These are phyloP conservation scores for Populus simonii DNA, from an alignment of 345 rosid genomes.

Conservation along the genomic window DNA sequence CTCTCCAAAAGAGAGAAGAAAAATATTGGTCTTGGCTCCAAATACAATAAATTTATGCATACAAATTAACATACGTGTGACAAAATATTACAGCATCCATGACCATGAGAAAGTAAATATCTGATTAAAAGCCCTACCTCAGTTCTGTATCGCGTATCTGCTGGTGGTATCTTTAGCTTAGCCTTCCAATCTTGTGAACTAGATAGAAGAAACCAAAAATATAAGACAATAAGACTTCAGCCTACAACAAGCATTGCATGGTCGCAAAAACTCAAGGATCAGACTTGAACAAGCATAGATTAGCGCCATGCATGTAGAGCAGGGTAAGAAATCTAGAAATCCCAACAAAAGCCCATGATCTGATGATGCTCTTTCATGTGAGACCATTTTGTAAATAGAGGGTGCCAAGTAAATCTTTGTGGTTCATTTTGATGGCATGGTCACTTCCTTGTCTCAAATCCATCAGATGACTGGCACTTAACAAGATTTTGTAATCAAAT, in stretches of 20 bases:
- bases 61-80: background rate
- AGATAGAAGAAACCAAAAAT: background rate
- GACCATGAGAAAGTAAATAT: background rate
- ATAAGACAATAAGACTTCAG: background rate
- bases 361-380: background rate
- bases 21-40: background rate
- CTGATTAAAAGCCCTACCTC: constrained; percentile 54
- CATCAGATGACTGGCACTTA: background rate
- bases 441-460: background rate
- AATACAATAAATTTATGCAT: background rate
- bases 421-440: background rate
- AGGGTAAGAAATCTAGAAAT: background rate
- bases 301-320: background rate
- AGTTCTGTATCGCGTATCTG: constrained; percentile 75
- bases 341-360: background rate
- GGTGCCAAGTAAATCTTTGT: background rate
- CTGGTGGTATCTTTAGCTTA: constrained; percentile 60
- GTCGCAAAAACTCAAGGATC: background rate
- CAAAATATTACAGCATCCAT: background rate
- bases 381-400: background rate
- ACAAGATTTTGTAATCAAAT: background rate
- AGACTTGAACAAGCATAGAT: background rate
- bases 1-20: no score
- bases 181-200: constrained; percentile 96
- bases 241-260: background rate